Conservation (phyloP, 495 filamentous ascomycete genomes). For the Penicillium goetzii region DNA sequence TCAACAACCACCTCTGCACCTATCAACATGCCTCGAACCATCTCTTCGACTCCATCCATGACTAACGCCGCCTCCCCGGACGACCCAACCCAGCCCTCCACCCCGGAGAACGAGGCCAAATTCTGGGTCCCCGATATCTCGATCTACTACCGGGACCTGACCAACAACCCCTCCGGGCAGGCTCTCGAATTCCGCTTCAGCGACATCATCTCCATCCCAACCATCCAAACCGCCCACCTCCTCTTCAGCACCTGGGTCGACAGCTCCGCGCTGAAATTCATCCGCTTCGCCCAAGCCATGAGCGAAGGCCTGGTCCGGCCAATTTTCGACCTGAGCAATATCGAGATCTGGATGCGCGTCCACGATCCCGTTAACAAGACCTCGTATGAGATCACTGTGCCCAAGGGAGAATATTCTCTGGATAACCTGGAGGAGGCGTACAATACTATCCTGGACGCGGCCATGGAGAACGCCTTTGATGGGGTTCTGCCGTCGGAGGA, state of each 20-base stretch:
- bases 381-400: not conserved
- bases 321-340: not conserved
- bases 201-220: too few species aligned
- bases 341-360: not conserved
- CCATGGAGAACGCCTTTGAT: not conserved
- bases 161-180: too few species aligned
- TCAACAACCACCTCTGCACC: too few species aligned
- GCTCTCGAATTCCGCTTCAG: too few species aligned
- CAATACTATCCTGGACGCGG: not conserved
- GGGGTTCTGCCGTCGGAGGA: not conserved
- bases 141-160: too few species aligned
- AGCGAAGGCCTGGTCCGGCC: not conserved
- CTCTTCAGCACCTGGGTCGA: not conserved
- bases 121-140: too few species aligned
- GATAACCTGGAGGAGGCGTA: not conserved
- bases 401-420: not conserved
- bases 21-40: too few species aligned
- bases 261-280: not conserved
- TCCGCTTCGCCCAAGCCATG: not conserved
- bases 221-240: not conserved
- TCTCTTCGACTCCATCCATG: too few species aligned
- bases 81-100: too few species aligned
- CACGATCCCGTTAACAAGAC: not conserved
- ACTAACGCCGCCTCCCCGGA: too few species aligned
- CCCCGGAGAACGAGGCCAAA: too few species aligned